Evolutionary conservation across 768 basidiomycete species (phyloP).

Genomic region (Cyclocybe cylindracea): DNA sequence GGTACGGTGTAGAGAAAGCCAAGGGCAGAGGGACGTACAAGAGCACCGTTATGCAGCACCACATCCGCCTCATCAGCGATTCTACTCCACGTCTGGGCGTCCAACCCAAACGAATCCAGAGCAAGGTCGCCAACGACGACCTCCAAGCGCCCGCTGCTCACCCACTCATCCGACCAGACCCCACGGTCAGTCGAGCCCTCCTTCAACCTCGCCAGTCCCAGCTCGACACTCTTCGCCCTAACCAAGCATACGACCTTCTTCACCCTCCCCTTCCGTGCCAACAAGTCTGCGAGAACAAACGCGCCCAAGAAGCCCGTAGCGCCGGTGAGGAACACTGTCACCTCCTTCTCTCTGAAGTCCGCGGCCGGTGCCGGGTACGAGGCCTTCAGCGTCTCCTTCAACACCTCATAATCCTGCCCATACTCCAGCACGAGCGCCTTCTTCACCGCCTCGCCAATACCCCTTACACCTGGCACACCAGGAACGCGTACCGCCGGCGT

Average conservation of each 20-base stretch:
- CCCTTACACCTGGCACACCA: no score
- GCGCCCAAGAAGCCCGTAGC: constrained; percentile 97
- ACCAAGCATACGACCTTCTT: constrained; percentile 93
- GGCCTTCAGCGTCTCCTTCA: constrained; percentile 57
- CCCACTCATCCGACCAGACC: constrained; percentile 90
- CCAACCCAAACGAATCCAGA: constrained; percentile 72
- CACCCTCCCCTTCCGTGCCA: constrained; percentile 61
- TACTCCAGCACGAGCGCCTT: constrained; percentile 54
- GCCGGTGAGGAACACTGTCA: constrained; percentile 93
- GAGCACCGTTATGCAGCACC: constrained; percentile 93
- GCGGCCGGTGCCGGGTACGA: constrained; percentile 63
- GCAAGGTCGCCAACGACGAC: constrained; percentile 86
- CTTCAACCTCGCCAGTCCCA: constrained; percentile 68
- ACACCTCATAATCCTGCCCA: constrained; percentile 70
- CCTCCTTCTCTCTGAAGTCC: constrained; percentile 50
- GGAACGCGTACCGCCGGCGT: neutral
- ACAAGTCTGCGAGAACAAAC: constrained; percentile 82
- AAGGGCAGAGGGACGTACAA: constrained; percentile 60
- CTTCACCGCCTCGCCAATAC: constrained; percentile 8
- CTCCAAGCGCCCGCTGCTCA: constrained; percentile 63
- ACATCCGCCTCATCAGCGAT: constrained; percentile 76
- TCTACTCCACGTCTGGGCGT: constrained; percentile 60
- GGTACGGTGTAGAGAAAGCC: no score
- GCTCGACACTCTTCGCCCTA: constrained; percentile 62
- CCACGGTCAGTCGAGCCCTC: constrained; percentile 76